These are phyloP conservation scores for Ustilago xerochloae DNA, from an alignment of 1,284 basidiomycete species.

Conservation along the genomic window DNA sequence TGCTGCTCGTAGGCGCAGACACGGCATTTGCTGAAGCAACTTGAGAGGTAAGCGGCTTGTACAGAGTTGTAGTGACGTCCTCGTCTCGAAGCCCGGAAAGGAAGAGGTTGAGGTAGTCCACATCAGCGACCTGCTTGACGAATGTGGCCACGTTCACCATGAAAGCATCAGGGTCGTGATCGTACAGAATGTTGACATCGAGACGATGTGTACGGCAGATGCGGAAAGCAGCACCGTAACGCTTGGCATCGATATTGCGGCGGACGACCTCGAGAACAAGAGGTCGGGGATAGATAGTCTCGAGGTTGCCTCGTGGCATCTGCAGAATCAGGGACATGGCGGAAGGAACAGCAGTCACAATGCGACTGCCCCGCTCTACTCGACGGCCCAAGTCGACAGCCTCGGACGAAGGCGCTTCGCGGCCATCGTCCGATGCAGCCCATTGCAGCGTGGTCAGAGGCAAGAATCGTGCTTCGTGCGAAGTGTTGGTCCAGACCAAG, in stretches of 20 bases:
- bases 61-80: conserved; percentile 68
- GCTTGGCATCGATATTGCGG: conserved; percentile 48
- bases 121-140: conserved; percentile 85
- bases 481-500: conserved; percentile 84
- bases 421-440: conserved; percentile 1
- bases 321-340: conserved; percentile 85
- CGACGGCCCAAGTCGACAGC: conserved; percentile 54
- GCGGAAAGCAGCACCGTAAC: conserved; percentile 86
- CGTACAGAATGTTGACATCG: conserved; percentile 87
- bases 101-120: conserved; percentile 93
- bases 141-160: conserved; percentile 73
- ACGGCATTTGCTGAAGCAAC: not conserved
- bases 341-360: conserved; percentile 62
- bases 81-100: conserved; percentile 76
- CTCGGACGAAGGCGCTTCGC: conserved; percentile 16
- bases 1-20: conserved; percentile 64
- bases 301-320: conserved; percentile 97
- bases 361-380: conserved; percentile 64
- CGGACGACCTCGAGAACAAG: conserved; percentile 78
- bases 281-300: conserved; percentile 92
- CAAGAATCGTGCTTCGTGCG: conserved; percentile 84
- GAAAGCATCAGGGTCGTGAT: conserved; percentile 80
- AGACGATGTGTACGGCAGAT: conserved; percentile 92
- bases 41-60: conserved; percentile 54
- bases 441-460: conserved; percentile 71